Conservation (phyloP, 257 asterid species). For the Solanum ossicruentum region DNA sequence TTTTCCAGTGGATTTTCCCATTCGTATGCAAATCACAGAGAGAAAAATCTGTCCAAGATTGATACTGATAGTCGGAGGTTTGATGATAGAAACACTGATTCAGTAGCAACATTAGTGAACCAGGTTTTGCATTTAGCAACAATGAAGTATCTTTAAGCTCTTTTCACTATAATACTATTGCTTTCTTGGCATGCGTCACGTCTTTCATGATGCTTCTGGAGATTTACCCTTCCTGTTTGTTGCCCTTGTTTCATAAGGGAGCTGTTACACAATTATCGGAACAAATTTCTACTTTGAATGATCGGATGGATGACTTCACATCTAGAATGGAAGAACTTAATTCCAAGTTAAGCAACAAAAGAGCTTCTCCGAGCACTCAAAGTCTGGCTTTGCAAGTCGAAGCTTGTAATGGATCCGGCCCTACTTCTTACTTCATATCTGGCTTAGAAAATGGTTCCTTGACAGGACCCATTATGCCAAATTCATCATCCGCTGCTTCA, state of each 20-base stretch:
- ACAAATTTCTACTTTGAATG: constrained; percentile 72
- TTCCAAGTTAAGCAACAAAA: constrained; percentile 46
- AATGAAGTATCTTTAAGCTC: neutral
- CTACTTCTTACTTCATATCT: constrained; percentile 78
- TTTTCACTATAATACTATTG: neutral
- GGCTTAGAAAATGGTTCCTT: constrained; percentile 77
- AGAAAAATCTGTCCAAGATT: constrained; percentile 37
- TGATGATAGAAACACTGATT: constrained; percentile 42
- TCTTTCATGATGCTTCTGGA: neutral
- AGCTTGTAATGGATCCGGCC: constrained; percentile 63
- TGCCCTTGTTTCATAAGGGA: constrained; percentile 29
- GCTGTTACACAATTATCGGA: constrained; percentile 65
- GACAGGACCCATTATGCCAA: constrained; percentile 55
- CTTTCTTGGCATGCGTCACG: neutral
- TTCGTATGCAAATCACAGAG: constrained; percentile 66
- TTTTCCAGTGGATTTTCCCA: constrained; percentile 68
- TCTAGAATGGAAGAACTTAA: constrained; percentile 63
- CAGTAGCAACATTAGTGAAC: constrained; percentile 26
- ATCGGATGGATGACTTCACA: constrained; percentile 88
- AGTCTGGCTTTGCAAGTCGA: constrained; percentile 41
- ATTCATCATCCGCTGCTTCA: constrained; percentile 65
- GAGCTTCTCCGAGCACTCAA: constrained; percentile 39
- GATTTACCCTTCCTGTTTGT: neutral
- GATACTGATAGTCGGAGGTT: constrained; percentile 16
- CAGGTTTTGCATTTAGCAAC: constrained; percentile 25